Base-by-base conservation (phyloP, 129 eudicot genomes). In the Ambrosia trifida region DNA sequence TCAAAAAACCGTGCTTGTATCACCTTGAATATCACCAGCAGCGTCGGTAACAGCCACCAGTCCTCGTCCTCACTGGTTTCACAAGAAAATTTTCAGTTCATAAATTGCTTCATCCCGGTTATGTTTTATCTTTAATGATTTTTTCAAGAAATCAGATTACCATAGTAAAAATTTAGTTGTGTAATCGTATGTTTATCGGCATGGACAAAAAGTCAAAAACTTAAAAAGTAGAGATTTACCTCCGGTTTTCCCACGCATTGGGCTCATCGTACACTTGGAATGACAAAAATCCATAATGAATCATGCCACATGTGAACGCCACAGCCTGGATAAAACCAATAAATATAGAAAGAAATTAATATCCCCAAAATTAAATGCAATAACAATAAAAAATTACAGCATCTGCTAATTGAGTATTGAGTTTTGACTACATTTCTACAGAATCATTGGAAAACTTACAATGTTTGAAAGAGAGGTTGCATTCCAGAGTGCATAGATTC, bases 401-500 rank as follows among this genome's bases (percentile, higher is more conserved):
- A 47, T 3, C 52, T 47, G 52, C 18, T 47, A 10, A 51, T 51
- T 51, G 24, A n/a, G 57, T 28, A 7, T 53, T 3, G 60, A 53
- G 60, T 53, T 52, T 52, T 19, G 4, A 53, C 60, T 53, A 53
- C 5, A 8, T 53, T 53, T 19, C 13, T 18, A 50, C 9, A 16
- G 24, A n/a, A 14, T 47, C 18, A 47, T 4, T 51, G 20, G 47
- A 59, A 30, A 35, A 87, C 98, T 85, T 74, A 93, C 98, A 31
- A 85, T 82, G 79, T 89, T 93, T 32, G 95, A 87, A 41, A 93
- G 45, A 58, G 98, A 89, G 52, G 95, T 79, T 31, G 96, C 86
- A 67, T 85, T 89, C 98, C 98, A 93, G 33, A 93, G 78, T 17
- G 98, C 92, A 72, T 93, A 93, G 47, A 87, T 87, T 35, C 98